Evolutionary conservation across 805 yeast species (phyloP).

Genomic region (Candida verbasci): DNA sequence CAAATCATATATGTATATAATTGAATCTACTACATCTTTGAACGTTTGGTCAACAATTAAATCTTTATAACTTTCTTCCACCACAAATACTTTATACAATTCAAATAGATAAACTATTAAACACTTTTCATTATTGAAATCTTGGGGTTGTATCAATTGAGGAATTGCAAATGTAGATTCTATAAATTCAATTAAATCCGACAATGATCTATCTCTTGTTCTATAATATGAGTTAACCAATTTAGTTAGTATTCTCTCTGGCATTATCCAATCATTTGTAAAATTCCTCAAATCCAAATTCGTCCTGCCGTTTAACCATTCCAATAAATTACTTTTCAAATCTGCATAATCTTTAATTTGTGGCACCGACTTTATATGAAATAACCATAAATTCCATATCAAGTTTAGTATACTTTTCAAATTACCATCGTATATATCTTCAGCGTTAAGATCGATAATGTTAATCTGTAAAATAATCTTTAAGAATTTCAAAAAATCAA

Average conservation of each 20-base stretch:
- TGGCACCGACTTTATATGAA: conserved; percentile 25
- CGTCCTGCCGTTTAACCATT: conserved; percentile 47
- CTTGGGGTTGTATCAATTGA: conserved; percentile 50
- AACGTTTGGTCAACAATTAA: background rate
- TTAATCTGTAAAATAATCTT: conserved; percentile 36
- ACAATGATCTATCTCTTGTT: conserved; percentile 13
- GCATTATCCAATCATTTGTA: conserved; percentile 47
- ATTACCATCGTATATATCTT: conserved; percentile 47
- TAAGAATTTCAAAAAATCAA: conserved; percentile 38
- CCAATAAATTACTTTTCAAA: conserved; percentile 29
- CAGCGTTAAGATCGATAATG: conserved; percentile 40
- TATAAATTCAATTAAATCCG: conserved; percentile 38
- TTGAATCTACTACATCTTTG: background rate
- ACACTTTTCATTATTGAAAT: conserved; percentile 56
- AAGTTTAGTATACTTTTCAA: conserved; percentile 44
- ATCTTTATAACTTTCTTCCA: conserved; percentile 1
- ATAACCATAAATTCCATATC: conserved; percentile 45
- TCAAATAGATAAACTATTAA: conserved; percentile 55
- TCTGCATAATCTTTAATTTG: conserved; percentile 24
- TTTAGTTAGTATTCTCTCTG: background rate
- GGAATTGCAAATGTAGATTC: conserved; percentile 36
- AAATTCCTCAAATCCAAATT: conserved; percentile 39
- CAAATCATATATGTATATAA: conserved; percentile 1
- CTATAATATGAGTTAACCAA: conserved; percentile 1
- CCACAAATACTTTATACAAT: conserved; percentile 46